phyloP scores from a whole-genome alignment of 2,329 filamentous ascomycete genomes.

The Penicillium sp. region DNA sequence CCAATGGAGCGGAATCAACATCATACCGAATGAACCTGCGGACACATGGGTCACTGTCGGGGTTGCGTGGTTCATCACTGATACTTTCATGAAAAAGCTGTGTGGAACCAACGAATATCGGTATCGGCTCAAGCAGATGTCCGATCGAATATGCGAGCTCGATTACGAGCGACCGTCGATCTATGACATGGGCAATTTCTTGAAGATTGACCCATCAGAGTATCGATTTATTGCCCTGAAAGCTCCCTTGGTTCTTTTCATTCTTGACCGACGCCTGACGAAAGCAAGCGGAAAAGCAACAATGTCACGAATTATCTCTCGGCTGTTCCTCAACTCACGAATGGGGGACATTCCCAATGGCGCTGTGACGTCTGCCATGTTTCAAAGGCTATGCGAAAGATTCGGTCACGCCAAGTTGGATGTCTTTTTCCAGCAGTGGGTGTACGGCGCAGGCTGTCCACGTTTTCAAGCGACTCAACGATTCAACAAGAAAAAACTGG shows the following conservation, averaged over 20 bases:
- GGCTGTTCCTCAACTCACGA: conserved; percentile 78
- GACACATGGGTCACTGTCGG: conserved; percentile 89
- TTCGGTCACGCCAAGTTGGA: conserved; percentile 82
- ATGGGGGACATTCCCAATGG: conserved; percentile 68
- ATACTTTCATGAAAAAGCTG: conserved; percentile 81
- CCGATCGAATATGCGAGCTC: conserved; percentile 73
- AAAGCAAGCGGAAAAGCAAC: conserved; percentile 83
- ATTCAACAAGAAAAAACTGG: conserved; percentile 97
- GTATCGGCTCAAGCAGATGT: conserved; percentile 78
- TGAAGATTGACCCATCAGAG: conserved; percentile 79
- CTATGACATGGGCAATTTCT: conserved; percentile 67
- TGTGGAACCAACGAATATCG: conserved; percentile 94
- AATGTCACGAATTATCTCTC: conserved; percentile 76
- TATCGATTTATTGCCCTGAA: conserved; percentile 87
- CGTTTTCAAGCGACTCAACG: conserved; percentile 77
- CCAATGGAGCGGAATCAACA: conserved; percentile 92
- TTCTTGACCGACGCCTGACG: conserved; percentile 81
- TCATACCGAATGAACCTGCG: conserved; percentile 71
- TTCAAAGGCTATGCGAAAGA: conserved; percentile 80
- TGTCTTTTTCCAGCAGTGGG: conserved; percentile 89
- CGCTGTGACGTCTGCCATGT: conserved; percentile 67
- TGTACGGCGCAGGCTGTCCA: conserved; percentile 81
- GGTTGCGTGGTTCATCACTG: conserved; percentile 90
- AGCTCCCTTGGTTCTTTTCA: conserved; percentile 83
- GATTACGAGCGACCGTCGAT: conserved; percentile 80